Evolutionary conservation across 2,329 filamentous ascomycete species (phyloP).

Genomic region (Fusarium redolens): DNA sequence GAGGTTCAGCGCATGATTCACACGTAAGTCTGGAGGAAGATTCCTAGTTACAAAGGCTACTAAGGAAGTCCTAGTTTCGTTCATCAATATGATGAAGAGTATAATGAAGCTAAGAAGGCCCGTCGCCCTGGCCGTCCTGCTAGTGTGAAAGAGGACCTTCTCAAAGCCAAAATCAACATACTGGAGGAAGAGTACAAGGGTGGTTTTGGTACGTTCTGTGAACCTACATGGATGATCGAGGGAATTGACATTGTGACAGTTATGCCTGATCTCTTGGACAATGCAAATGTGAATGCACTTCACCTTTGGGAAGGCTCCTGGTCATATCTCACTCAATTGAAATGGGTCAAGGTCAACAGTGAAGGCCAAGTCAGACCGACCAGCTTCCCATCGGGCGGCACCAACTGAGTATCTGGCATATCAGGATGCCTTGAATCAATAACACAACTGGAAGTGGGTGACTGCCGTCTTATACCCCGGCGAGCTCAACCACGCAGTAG

Average conservation of each 20-base stretch:
- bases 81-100: slow-evolving; percentile 77
- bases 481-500: neutral
- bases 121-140: slow-evolving; percentile 84
- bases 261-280: slow-evolving; percentile 79
- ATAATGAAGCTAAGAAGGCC: slow-evolving; percentile 71
- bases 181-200: slow-evolving; percentile 84
- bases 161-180: slow-evolving; percentile 75
- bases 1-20: slow-evolving; percentile 71
- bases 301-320: slow-evolving; percentile 85
- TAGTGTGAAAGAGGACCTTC: slow-evolving; percentile 78
- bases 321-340: slow-evolving; percentile 79
- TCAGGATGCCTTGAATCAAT: neutral
- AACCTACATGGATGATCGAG: neutral
- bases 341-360: slow-evolving; percentile 79
- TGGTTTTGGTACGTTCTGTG: slow-evolving; percentile 78
- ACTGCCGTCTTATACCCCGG: neutral
- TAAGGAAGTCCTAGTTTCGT: slow-evolving; percentile 62
- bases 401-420: slow-evolving; percentile 13
- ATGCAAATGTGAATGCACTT: slow-evolving; percentile 73
- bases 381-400: slow-evolving; percentile 75
- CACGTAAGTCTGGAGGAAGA: slow-evolving; percentile 57
- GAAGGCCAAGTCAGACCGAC: slow-evolving; percentile 74
- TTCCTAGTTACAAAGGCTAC: neutral
- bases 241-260: slow-evolving; percentile 55
- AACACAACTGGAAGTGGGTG: neutral